Evolutionary conservation across 108 stramenopile genomes (phyloP).

Genomic region (Skeletonema marinoi): DNA sequence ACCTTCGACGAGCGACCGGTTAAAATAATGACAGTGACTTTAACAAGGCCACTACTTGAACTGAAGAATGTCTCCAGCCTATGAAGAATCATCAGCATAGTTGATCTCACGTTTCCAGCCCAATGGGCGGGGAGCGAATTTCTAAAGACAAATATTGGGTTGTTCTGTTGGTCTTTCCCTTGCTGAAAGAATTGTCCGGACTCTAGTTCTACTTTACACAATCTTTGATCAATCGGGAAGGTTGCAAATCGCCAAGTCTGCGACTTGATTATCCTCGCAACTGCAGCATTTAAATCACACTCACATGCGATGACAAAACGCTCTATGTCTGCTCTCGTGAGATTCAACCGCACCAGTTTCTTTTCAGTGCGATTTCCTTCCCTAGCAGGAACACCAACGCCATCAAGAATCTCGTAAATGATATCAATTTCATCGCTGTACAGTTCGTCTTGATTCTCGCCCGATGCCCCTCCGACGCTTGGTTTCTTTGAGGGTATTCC

Average conservation of each 20-base stretch:
- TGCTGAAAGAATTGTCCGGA: slow-evolving; percentile 78
- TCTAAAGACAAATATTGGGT: slow-evolving; percentile 80
- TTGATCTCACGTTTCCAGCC: slow-evolving; percentile 60
- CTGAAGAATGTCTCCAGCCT: slow-evolving; percentile 57
- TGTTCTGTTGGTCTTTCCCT: slow-evolving; percentile 55
- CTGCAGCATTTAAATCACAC: slow-evolving; percentile 53
- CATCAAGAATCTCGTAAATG: slow-evolving; percentile 42
- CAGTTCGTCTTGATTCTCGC: slow-evolving; percentile 14
- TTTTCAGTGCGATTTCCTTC: slow-evolving; percentile 9
- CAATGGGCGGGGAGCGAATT: slow-evolving; percentile 67
- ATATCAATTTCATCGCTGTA: slow-evolving; percentile 37
- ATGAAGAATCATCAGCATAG: slow-evolving; percentile 55
- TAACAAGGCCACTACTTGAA: slow-evolving; percentile 18
- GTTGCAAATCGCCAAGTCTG: slow-evolving; percentile 63
- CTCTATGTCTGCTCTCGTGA: slow-evolving; percentile 49
- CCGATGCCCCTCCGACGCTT: not conserved
- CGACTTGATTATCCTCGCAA: slow-evolving; percentile 59
- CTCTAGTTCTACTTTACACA: slow-evolving; percentile 68
- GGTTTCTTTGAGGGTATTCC: slow-evolving; percentile 1
- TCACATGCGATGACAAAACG: slow-evolving; percentile 49
- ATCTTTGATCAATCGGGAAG: slow-evolving; percentile 67
- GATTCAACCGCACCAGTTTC: slow-evolving; percentile 7
- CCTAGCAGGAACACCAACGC: slow-evolving; percentile 8
- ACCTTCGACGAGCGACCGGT: slow-evolving; percentile 38
- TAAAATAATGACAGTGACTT: slow-evolving; percentile 56